Conservation (phyloP, 2,329 filamentous ascomycete genomes). For the Cordyceps militaris region DNA sequence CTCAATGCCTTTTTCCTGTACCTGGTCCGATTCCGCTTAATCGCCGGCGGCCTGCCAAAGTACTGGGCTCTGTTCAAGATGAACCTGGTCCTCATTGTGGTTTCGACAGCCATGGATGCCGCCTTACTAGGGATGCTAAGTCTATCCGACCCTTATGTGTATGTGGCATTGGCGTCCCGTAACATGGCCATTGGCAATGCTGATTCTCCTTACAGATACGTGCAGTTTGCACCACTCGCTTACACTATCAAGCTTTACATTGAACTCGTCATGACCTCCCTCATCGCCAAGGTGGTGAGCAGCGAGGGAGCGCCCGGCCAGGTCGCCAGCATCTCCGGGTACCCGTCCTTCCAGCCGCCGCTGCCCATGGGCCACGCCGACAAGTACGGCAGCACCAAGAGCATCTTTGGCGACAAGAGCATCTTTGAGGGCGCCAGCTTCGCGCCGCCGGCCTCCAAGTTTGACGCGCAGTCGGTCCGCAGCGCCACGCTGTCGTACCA, state of each 20-base stretch:
- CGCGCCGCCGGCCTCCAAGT: background rate
- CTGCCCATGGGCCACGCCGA: slow-evolving; percentile 1
- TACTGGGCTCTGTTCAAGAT: slow-evolving; percentile 43
- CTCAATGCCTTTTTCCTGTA: slow-evolving; percentile 45
- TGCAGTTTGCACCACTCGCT: slow-evolving; percentile 13
- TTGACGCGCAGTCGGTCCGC: background rate
- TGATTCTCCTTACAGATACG: slow-evolving; percentile 3
- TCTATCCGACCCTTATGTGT: slow-evolving; percentile 14
- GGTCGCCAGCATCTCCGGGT: background rate
- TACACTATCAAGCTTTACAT: slow-evolving; percentile 14
- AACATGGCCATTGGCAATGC: background rate
- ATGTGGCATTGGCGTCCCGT: background rate
- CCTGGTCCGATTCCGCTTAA: slow-evolving; percentile 37
- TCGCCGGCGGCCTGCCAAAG: slow-evolving; percentile 40
- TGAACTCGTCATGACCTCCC: slow-evolving; percentile 12
- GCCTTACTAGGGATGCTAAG: slow-evolving; percentile 20
- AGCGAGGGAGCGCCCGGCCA: background rate
- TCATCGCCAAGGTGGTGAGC: slow-evolving; percentile 14
- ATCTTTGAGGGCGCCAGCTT: background rate
- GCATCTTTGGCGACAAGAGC: slow-evolving; percentile 2
- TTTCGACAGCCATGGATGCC: slow-evolving; percentile 43
- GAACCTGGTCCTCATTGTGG: slow-evolving; percentile 39
- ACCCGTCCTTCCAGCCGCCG: background rate
- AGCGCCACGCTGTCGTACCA: background rate
- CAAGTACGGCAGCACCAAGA: slow-evolving; percentile 7